phyloP scores from a whole-genome alignment of 1,284 basidiomycete genomes.

The Vanrija sp. region DNA sequence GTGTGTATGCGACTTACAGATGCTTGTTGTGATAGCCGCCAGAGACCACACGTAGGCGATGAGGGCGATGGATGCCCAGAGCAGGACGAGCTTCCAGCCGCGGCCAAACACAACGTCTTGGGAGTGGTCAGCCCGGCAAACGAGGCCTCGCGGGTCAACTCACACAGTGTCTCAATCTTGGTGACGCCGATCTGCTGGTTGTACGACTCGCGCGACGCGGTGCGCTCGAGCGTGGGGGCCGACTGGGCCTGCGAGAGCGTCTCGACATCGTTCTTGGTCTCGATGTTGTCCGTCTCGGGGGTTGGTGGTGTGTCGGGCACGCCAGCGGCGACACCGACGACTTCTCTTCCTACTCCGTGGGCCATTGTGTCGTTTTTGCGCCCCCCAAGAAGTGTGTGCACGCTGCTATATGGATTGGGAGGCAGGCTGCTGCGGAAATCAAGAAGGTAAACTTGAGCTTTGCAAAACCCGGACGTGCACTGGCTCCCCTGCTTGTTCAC shows the following conservation, averaged over 20 bases:
- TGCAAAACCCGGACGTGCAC: no score
- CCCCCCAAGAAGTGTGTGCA: no score
- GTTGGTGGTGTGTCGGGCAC: not conserved
- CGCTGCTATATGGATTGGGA: no score
- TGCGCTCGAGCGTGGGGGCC: not conserved
- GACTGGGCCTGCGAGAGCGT: no score
- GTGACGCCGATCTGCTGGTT: constrained; percentile 37
- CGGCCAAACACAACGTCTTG: constrained; percentile 33
- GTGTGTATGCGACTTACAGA: constrained; percentile 12
- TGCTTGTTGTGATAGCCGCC: constrained; percentile 27
- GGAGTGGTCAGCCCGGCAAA: not conserved
- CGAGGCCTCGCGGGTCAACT: not conserved
- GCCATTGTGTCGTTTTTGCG: not conserved
- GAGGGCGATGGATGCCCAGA: constrained; percentile 31
- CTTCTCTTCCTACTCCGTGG: not conserved
- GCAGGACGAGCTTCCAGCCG: constrained; percentile 22
- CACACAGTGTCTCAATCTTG: constrained; percentile 40
- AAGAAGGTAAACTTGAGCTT: no score
- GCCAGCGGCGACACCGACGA: not conserved
- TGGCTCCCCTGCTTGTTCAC: no score
- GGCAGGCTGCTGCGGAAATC: no score
- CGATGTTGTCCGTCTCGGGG: not conserved
- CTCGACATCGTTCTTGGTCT: not conserved
- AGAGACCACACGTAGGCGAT: constrained; percentile 31
- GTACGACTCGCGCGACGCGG: not conserved